Percentiles rank a stretch among this genome's conserved stretches.
Conservation (phyloP, 2,329 filamentous ascomycete genomes). For the Botrytis porri region DNA sequence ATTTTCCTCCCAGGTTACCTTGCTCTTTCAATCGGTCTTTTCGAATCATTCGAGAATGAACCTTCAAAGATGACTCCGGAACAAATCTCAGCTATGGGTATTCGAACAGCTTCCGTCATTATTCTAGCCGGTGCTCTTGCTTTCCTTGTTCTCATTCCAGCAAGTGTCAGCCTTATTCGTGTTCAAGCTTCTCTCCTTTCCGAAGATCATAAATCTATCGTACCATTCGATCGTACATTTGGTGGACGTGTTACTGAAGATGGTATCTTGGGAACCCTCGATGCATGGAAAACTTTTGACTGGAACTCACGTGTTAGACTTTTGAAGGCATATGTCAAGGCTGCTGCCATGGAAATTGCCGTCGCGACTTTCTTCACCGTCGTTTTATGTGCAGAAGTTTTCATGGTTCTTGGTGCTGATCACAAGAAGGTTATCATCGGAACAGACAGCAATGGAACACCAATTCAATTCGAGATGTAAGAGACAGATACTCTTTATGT, state of each 20-base stretch:
- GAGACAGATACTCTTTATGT: background rate
- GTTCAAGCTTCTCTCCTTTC: slow-evolving; percentile 85
- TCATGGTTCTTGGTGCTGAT: slow-evolving; percentile 45
- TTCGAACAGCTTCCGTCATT: slow-evolving; percentile 48
- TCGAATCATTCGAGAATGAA: slow-evolving; percentile 40
- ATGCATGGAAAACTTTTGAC: slow-evolving; percentile 79
- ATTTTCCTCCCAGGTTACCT: slow-evolving; percentile 48
- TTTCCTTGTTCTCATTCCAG: slow-evolving; percentile 68
- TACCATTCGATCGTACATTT: slow-evolving; percentile 88
- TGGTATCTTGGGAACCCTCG: slow-evolving; percentile 66
- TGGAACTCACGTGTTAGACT: slow-evolving; percentile 69
- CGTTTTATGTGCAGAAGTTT: slow-evolving; percentile 51
- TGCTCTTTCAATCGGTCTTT: slow-evolving; percentile 31
- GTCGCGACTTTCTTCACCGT: slow-evolving; percentile 47
- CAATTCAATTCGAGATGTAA: background rate
- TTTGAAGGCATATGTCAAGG: slow-evolving; percentile 72
- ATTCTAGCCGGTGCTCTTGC: slow-evolving; percentile 50
- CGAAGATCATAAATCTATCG: slow-evolving; percentile 76
- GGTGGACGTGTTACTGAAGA: slow-evolving; percentile 71
- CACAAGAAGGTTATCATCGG: slow-evolving; percentile 20
- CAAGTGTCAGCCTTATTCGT: slow-evolving; percentile 72
- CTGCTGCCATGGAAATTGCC: slow-evolving; percentile 54
- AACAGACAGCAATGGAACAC: background rate
- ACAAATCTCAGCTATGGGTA: slow-evolving; percentile 40
- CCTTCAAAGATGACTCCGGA: slow-evolving; percentile 21